phyloP scores from a whole-genome alignment of 2,329 filamentous ascomycete species.

The Shiraia sp. region DNA sequence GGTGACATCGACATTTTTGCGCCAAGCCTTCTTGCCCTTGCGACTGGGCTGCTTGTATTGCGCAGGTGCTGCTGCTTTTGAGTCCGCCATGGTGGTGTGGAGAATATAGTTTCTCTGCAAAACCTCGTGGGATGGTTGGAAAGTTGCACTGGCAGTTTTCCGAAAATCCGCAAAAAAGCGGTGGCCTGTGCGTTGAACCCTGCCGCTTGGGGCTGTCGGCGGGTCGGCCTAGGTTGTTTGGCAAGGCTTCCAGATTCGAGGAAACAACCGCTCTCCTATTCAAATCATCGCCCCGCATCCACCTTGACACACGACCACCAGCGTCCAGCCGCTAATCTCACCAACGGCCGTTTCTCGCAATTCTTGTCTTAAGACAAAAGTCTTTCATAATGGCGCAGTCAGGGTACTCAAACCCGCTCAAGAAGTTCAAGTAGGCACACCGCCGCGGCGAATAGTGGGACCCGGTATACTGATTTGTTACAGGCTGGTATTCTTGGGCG shows the following conservation, averaged over 20 bases:
- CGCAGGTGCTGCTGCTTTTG: slow-evolving; percentile 63
- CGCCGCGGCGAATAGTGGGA: slow-evolving; percentile 8
- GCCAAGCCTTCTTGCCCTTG: slow-evolving; percentile 98
- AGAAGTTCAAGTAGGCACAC: slow-evolving; percentile 91
- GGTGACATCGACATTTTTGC: slow-evolving; percentile 94
- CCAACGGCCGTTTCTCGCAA: slow-evolving; percentile 2
- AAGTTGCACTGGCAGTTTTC: slow-evolving; percentile 17
- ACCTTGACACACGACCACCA: slow-evolving; percentile 8
- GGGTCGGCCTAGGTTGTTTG: slow-evolving; percentile 9
- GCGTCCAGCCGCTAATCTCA: slow-evolving; percentile 4
- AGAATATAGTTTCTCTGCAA: background rate
- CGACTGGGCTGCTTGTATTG: slow-evolving; percentile 87
- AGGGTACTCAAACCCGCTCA: slow-evolving; percentile 94
- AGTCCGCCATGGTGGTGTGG: slow-evolving; percentile 20
- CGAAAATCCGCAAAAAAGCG: slow-evolving; percentile 16
- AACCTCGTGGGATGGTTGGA: slow-evolving; percentile 6
- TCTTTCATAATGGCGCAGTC: slow-evolving; percentile 74
- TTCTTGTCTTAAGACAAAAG: slow-evolving; percentile 6
- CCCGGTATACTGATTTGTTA: slow-evolving; percentile 27
- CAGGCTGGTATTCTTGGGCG: slow-evolving; percentile 94
- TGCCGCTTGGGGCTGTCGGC: slow-evolving; percentile 7
- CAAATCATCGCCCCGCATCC: slow-evolving; percentile 16
- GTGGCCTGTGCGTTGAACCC: slow-evolving; percentile 3
- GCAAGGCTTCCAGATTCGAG: slow-evolving; percentile 21
- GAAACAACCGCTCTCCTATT: slow-evolving; percentile 25